phyloP scores from a whole-genome alignment of 2,329 filamentous ascomycete species.

The Colletotrichum neosansevieriae region DNA sequence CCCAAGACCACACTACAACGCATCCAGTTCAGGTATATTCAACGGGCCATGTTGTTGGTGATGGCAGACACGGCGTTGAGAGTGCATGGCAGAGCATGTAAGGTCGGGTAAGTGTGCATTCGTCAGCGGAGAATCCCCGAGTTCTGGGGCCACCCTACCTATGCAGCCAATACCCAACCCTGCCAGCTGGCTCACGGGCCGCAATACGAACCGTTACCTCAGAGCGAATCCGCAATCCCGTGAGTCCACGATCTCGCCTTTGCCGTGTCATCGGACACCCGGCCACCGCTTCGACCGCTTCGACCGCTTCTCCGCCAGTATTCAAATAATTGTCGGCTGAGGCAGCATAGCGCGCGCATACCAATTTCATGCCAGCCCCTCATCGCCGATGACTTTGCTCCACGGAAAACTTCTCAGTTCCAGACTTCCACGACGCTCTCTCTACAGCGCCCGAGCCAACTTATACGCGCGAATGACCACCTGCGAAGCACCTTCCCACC shows the following conservation, averaged over 20 bases:
- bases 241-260: conserved; percentile 52
- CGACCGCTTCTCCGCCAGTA: background rate
- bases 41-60: too few relatives aligned
- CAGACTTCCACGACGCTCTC: background rate
- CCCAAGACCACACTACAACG: too few relatives aligned
- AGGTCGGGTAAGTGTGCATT: conserved; percentile 3
- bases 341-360: background rate
- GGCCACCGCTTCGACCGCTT: background rate
- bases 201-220: background rate
- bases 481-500: background rate
- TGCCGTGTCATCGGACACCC: conserved; percentile 48
- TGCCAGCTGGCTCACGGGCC: background rate
- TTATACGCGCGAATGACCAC: too few relatives aligned
- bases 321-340: conserved; percentile 11
- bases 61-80: background rate
- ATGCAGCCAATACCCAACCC: conserved; percentile 11
- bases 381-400: conserved; percentile 30
- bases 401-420: background rate
- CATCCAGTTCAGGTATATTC: too few relatives aligned
- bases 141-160: background rate
- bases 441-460: background rate
- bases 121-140: conserved; percentile 13
- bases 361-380: background rate
- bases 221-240: conserved; percentile 7
- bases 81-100: background rate